A percentile compares a stretch with the other conserved stretches of the same genome.
Evolutionary conservation across 768 basidiomycete species (phyloP).

Genomic region (Boletus speciosus): DNA sequence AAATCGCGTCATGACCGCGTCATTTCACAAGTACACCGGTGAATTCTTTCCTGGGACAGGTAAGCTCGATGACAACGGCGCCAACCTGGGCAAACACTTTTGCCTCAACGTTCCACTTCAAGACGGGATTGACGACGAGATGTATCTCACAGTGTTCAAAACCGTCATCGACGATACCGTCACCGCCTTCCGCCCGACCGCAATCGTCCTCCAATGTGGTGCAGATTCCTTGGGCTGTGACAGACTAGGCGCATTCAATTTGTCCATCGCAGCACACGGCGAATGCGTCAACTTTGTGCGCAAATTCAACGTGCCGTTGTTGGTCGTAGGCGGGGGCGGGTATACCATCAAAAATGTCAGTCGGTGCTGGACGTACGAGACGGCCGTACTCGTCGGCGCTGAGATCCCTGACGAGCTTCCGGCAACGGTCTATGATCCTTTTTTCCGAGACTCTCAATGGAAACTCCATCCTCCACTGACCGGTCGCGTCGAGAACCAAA

Average conservation of each 20-base stretch:
- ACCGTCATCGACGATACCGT: conserved; percentile 94
- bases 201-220: conserved; percentile 95
- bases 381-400: conserved; percentile 83
- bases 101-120: conserved; percentile 91
- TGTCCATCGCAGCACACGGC: conserved; percentile 95
- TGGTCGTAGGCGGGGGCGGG: conserved; percentile 93
- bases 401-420: conserved; percentile 85
- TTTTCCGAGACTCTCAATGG: conserved; percentile 90
- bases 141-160: conserved; percentile 94
- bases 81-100: conserved; percentile 89
- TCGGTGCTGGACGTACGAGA: conserved; percentile 99
- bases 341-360: conserved; percentile 97
- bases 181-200: conserved; percentile 77
- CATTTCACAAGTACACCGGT: conserved; percentile 98
- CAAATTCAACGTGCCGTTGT: conserved; percentile 83
- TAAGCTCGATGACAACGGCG: conserved; percentile 89
- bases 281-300: conserved; percentile 98
- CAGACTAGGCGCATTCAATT: conserved; percentile 93
- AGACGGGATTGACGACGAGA: conserved; percentile 96
- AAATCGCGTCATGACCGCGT: conserved; percentile 97
- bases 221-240: conserved; percentile 96
- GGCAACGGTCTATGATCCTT: conserved; percentile 84
- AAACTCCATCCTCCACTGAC: conserved; percentile 91
- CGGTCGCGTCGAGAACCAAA: conserved; percentile 90
- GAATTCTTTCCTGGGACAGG: conserved; percentile 99